A percentile compares a stretch with the other conserved stretches of the same genome.
These are phyloP conservation scores for Torulaspora delbrueckii DNA, from an alignment of 805 yeast species.

Conservation along the genomic window DNA sequence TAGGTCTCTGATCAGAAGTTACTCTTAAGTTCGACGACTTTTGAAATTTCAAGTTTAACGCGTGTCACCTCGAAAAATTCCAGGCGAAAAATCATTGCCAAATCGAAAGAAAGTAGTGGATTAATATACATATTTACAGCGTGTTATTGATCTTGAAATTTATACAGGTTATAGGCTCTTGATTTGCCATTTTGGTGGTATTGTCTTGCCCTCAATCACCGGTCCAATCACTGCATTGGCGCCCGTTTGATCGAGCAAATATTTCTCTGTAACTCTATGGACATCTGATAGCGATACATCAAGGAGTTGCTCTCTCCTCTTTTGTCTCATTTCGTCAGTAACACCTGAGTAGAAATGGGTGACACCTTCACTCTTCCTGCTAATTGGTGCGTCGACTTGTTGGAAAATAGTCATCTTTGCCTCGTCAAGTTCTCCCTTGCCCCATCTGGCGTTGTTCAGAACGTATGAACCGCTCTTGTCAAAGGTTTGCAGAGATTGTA, in stretches of 20 bases:
- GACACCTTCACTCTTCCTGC: conserved; percentile 74
- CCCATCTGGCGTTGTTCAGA: conserved; percentile 45
- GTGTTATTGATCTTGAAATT: background rate
- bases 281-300: conserved; percentile 63
- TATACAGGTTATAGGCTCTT: conserved; percentile 8
- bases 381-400: conserved; percentile 81
- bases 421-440: conserved; percentile 66
- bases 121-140: conserved; percentile 1
- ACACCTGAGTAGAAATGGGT: conserved; percentile 61
- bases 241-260: conserved; percentile 27
- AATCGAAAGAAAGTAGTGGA: background rate
- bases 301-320: conserved; percentile 68
- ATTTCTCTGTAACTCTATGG: conserved; percentile 59
- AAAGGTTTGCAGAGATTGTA: conserved; percentile 60
- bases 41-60: background rate
- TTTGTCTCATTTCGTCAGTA: conserved; percentile 73
- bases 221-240: conserved; percentile 25
- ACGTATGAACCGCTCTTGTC: conserved; percentile 48
- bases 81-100: background rate
- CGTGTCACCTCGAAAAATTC: conserved; percentile 5
- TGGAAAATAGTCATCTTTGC: conserved; percentile 92
- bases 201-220: conserved; percentile 11
- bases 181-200: conserved; percentile 20
- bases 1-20: background rate
- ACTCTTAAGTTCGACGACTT: background rate